Conservation (phyloP, 306 rosid genomes). For the Myrica gale region DNA sequence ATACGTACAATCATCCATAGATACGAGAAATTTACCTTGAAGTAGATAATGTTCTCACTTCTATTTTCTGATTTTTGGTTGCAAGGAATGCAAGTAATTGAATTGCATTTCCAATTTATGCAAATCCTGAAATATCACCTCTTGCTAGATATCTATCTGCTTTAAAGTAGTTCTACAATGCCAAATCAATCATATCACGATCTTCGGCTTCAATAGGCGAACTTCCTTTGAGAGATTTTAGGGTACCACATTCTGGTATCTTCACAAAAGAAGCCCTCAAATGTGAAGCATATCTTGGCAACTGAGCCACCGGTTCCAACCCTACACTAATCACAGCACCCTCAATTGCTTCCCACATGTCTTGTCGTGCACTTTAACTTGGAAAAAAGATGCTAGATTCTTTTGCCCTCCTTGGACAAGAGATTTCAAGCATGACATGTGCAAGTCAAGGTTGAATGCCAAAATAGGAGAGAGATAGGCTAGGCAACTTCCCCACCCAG, state of each 20-base stretch:
- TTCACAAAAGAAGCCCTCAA: slow-evolving; percentile 80
- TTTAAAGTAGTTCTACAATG: slow-evolving; percentile 71
- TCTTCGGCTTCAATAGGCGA: slow-evolving; percentile 63
- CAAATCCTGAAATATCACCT: slow-evolving; percentile 66
- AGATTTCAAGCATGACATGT: slow-evolving; percentile 66
- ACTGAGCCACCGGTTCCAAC: slow-evolving; percentile 44
- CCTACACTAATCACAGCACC: slow-evolving; percentile 43
- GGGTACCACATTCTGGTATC: slow-evolving; percentile 73
- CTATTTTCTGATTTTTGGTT: slow-evolving; percentile 39
- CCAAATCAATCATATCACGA: slow-evolving; percentile 74
- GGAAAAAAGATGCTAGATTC: slow-evolving; percentile 56
- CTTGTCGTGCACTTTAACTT: slow-evolving; percentile 44
- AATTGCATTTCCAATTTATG: slow-evolving; percentile 72
- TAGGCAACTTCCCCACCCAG: slow-evolving; percentile 52
- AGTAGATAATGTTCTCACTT: slow-evolving; percentile 52
- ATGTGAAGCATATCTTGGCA: slow-evolving; percentile 74
- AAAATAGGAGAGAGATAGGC: slow-evolving; percentile 75
- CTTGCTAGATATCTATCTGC: slow-evolving; percentile 74
- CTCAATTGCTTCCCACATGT: slow-evolving; percentile 26
- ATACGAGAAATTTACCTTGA: slow-evolving; percentile 58
- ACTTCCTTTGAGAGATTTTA: slow-evolving; percentile 61
- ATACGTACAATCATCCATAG: background rate
- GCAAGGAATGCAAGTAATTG: slow-evolving; percentile 66
- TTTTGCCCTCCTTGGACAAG: slow-evolving; percentile 59
- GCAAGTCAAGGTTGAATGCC: slow-evolving; percentile 82